These are phyloP conservation scores for Pseudogymnoascus sp. DNA, from an alignment of 2,329 filamentous ascomycete species.

Conservation along the genomic window DNA sequence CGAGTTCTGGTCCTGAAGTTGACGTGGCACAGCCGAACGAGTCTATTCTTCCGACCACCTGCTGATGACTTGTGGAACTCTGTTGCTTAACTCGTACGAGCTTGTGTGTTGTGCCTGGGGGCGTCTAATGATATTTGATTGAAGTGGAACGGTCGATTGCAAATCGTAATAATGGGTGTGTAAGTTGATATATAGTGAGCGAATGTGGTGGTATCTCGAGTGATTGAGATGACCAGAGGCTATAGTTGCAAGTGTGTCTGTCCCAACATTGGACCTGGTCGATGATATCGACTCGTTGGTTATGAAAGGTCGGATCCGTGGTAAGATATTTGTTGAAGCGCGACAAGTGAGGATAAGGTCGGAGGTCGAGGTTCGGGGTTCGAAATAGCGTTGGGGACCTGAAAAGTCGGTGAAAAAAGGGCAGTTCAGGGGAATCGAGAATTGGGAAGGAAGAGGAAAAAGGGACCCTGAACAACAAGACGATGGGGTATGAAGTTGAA, in stretches of 20 bases:
- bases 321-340: neutral
- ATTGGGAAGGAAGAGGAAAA: neutral
- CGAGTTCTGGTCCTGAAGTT: slow-evolving; percentile 1
- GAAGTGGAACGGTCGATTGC: slow-evolving; percentile 1
- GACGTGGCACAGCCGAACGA: slow-evolving; percentile 8
- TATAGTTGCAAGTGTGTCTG: neutral
- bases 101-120: slow-evolving; percentile 1
- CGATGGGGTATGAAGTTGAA: neutral
- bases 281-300: neutral
- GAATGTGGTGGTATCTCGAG: slow-evolving; percentile 4
- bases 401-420: neutral
- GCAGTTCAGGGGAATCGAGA: neutral
- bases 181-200: neutral
- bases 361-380: neutral
- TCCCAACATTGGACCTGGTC: neutral
- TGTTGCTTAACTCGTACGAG: neutral
- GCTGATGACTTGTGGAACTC: neutral
- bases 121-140: slow-evolving; percentile 5
- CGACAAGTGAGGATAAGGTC: neutral
- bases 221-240: neutral
- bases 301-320: neutral
- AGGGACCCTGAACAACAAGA: neutral
- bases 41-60: neutral
- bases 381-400: neutral
- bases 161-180: neutral